Conservation (phyloP, 2,329 filamentous ascomycete genomes). For the Aspergillus niger region DNA sequence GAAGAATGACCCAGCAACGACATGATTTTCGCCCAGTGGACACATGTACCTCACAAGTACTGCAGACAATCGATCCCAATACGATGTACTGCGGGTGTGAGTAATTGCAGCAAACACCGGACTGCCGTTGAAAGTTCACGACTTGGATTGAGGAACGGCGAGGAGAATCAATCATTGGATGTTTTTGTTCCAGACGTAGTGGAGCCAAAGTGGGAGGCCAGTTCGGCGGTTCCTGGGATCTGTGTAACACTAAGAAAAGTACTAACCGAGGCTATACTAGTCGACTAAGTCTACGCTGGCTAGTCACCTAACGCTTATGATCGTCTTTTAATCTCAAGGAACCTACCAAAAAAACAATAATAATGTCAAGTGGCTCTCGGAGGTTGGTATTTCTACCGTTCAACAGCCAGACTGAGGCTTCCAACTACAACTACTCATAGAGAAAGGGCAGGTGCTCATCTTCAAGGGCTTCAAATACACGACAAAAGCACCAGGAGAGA, state of each 20-base stretch:
- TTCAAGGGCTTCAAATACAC: neutral
- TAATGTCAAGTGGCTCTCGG: too few relatives aligned
- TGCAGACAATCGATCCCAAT: too few relatives aligned
- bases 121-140: too few relatives aligned
- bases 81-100: too few relatives aligned
- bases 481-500: neutral
- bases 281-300: too few relatives aligned
- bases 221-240: conserved; percentile 9
- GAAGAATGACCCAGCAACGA: neutral
- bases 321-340: neutral
- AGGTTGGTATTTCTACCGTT: neutral
- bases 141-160: neutral
- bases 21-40: neutral
- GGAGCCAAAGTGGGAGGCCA: neutral
- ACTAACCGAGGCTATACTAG: neutral
- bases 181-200: neutral
- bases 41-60: neutral
- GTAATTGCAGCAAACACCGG: too few relatives aligned
- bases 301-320: neutral
- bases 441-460: too few relatives aligned
- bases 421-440: too few relatives aligned
- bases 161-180: conserved; percentile 5
- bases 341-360: too few relatives aligned
- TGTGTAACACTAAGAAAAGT: neutral
- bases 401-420: neutral